phyloP scores from a whole-genome alignment of 805 yeast genomes.

The Cyberlindnera petersonii region DNA sequence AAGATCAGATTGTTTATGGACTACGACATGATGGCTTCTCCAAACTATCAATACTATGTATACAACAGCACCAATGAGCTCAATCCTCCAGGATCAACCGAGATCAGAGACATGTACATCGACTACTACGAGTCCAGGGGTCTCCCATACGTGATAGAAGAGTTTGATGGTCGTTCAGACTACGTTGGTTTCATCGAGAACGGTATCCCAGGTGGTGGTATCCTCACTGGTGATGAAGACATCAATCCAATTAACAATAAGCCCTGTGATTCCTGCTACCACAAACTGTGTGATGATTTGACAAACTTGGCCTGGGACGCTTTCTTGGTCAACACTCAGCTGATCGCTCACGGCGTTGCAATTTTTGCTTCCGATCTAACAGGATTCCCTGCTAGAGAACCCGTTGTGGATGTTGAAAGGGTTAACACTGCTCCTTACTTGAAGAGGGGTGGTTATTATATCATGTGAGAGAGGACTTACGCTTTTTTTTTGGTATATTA shows the following conservation, averaged over 20 bases:
- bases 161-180: conserved; percentile 95
- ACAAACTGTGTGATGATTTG: conserved; percentile 78
- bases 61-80: conserved; percentile 69
- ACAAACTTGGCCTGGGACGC: conserved; percentile 78
- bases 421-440: neutral
- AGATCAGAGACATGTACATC: conserved; percentile 59
- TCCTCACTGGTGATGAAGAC: conserved; percentile 93
- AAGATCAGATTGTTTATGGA: conserved; percentile 90
- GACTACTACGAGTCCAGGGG: conserved; percentile 66
- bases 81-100: conserved; percentile 88
- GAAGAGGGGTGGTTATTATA: conserved; percentile 5
- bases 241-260: conserved; percentile 66
- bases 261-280: conserved; percentile 83
- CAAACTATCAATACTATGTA: conserved; percentile 84
- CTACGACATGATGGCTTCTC: conserved; percentile 98
- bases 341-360: conserved; percentile 94
- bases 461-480: neutral
- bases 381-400: conserved; percentile 58
- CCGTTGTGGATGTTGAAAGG: conserved; percentile 3
- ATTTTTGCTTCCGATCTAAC: conserved; percentile 72
- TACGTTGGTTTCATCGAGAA: conserved; percentile 87
- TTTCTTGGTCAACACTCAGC: conserved; percentile 74
- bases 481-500: neutral
- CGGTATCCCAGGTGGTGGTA: conserved; percentile 93
- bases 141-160: conserved; percentile 74